phyloP scores from a whole-genome alignment of 179 eudicot genomes.

The Beta corolliflora region DNA sequence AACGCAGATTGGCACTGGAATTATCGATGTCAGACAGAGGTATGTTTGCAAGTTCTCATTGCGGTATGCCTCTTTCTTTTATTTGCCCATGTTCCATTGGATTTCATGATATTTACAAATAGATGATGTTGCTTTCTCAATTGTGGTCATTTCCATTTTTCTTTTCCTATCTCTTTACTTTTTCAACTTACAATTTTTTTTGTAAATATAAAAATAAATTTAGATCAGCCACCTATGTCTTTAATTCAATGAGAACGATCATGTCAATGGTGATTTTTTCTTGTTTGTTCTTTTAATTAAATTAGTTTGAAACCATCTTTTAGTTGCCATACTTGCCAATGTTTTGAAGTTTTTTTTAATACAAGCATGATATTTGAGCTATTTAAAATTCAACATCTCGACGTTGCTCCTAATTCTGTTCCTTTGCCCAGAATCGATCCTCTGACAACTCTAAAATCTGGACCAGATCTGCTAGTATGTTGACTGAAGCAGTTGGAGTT shows the following conservation, averaged over 20 bases:
- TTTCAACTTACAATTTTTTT: too few relatives aligned
- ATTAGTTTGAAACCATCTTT: background rate
- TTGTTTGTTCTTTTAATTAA: background rate
- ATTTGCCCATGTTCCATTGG: background rate
- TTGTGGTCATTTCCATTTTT: background rate
- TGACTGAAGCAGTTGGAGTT: conserved; percentile 2
- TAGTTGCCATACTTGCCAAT: background rate
- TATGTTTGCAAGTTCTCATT: conserved; percentile 22
- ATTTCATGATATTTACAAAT: too few relatives aligned
- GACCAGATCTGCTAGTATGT: conserved; percentile 2
- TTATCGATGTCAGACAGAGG: conserved; percentile 77
- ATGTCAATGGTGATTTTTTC: background rate
- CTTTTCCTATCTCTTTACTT: too few relatives aligned
- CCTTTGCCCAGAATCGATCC: background rate
- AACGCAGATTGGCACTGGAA: conserved; percentile 81
- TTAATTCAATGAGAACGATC: background rate
- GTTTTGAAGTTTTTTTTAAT: background rate
- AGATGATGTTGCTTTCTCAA: background rate
- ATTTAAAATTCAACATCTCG: background rate
- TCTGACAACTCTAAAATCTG: background rate
- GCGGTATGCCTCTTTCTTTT: background rate
- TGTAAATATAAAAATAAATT: background rate
- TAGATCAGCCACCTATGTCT: background rate
- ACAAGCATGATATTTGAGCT: background rate
- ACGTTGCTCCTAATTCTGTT: background rate